Evolutionary conservation across 169 alveolate genomes (phyloP).

Genomic region (Cryptosporidium meleagridis): DNA sequence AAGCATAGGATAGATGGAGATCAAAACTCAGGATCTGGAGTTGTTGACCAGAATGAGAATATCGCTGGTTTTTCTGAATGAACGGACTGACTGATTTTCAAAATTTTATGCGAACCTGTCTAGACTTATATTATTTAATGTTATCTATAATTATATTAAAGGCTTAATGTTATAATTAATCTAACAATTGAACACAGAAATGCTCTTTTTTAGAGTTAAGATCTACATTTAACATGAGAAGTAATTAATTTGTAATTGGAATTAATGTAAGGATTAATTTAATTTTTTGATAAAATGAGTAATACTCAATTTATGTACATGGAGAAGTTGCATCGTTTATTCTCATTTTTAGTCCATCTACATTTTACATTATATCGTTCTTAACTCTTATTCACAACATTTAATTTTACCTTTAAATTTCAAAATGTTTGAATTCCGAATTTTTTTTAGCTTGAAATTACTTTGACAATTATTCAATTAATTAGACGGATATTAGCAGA

Average conservation of each 20-base stretch:
- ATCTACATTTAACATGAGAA: not conserved
- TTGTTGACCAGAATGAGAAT: constrained; percentile 42
- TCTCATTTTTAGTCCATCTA: not conserved
- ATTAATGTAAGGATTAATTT: constrained; percentile 8
- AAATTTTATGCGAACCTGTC: not conserved
- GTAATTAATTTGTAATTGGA: constrained; percentile 16
- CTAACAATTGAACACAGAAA: constrained; percentile 12
- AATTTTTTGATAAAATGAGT: not conserved
- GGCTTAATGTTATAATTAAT: constrained; percentile 16
- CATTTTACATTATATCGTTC: not conserved
- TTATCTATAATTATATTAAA: constrained; percentile 2
- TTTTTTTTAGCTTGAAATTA: not conserved
- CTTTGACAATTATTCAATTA: not conserved
- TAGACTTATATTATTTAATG: not conserved
- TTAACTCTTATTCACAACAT: not conserved
- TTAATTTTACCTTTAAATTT: not conserved
- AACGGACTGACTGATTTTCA: not conserved
- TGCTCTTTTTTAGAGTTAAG: constrained; percentile 14
- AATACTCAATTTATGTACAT: not conserved
- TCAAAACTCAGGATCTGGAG: constrained; percentile 35
- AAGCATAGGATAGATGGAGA: constrained; percentile 50
- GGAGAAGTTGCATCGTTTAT: not conserved
- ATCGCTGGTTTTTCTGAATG: constrained; percentile 40
- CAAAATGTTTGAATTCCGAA: not conserved
- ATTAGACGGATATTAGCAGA: not conserved